Base-by-base conservation (phyloP, 78 protist genomes). In the Dictyostelium citrinum region DNA sequence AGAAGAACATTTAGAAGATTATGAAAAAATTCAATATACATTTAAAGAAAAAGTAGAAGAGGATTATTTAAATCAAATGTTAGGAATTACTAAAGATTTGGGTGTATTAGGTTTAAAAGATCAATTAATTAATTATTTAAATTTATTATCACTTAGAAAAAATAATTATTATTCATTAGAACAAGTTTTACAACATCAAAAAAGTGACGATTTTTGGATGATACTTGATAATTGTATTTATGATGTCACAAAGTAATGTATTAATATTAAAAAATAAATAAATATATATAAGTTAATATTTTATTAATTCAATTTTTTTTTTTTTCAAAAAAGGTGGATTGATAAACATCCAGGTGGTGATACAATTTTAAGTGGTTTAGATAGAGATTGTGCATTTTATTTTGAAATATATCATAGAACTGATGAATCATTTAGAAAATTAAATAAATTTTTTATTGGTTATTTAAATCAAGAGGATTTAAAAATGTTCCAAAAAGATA, bases 341-440 rank as follows among this genome's bases (percentile, higher is more conserved):
- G 83, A 78, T 39, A 46, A 46, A 35, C 84, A 80, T 80, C 84
- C 84, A 55, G 84, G 84, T 80, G 84, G 84, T 55, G 43, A 55
- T 58, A 24, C 74, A 29, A 80, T 80, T 17, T 37, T 80, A 17
- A 33, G 39, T 55, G 84, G 84, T 31, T 27, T 58, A 22, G 24
- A 24, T 58, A 80, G 43, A 35, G 84, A 80, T 80, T 80, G 58
- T 33, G 33, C 84, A 16, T 80, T 46, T 80, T 80, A 80, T 33
- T 80, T 80, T 37, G 84, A 80, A 35, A 80, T 80, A 22, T 80
- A 80, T 37, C 84, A 80, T 37, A 49, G 46, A 49, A 55, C 68
- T 17, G 74, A 80, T 80, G 45, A 17, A 17, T 55, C 84, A 3
- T 55, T 55, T 29, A 80, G 35, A 24, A 80, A 80, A 80, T 80